Conservation (phyloP, 2,329 filamentous ascomycete species). For the Talaromyces atroroseus region DNA sequence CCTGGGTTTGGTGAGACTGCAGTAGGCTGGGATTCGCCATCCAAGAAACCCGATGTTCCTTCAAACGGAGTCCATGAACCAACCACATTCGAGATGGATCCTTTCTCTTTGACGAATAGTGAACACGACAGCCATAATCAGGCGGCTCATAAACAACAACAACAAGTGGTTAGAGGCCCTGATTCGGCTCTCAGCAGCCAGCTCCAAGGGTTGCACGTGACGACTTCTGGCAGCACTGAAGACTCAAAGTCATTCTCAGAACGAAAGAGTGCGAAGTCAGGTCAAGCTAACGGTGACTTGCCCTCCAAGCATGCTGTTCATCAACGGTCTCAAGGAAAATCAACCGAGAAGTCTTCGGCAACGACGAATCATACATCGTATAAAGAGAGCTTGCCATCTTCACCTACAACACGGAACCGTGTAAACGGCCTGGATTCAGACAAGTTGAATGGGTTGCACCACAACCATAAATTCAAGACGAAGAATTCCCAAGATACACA, state of each 20-base stretch:
- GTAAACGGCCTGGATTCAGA: slow-evolving; percentile 30
- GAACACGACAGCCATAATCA: slow-evolving; percentile 22
- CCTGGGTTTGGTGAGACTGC: slow-evolving; percentile 5
- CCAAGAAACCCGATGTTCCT: slow-evolving; percentile 6
- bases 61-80: slow-evolving; percentile 25
- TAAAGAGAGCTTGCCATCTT: slow-evolving; percentile 25
- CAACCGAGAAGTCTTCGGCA: slow-evolving; percentile 14
- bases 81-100: slow-evolving; percentile 32
- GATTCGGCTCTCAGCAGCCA: slow-evolving; percentile 29
- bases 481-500: slow-evolving; percentile 29
- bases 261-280: slow-evolving; percentile 21
- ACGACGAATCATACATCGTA: slow-evolving; percentile 23
- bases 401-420: slow-evolving; percentile 28
- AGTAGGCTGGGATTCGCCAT: slow-evolving; percentile 10
- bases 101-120: slow-evolving; percentile 22
- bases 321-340: slow-evolving; percentile 9
- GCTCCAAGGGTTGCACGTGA: slow-evolving; percentile 34
- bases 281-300: slow-evolving; percentile 4
- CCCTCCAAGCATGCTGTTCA: slow-evolving; percentile 8
- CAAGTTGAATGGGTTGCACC: slow-evolving; percentile 27
- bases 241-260: slow-evolving; percentile 23
- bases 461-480: slow-evolving; percentile 27
- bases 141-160: slow-evolving; percentile 24
- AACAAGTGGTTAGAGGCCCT: slow-evolving; percentile 13
- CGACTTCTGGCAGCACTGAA: slow-evolving; percentile 19